Evolutionary conservation across 108 stramenopile species (phyloP), one percentile per base, ranked within the genome.

Genomic region (Bacterosira constricta): DNA sequence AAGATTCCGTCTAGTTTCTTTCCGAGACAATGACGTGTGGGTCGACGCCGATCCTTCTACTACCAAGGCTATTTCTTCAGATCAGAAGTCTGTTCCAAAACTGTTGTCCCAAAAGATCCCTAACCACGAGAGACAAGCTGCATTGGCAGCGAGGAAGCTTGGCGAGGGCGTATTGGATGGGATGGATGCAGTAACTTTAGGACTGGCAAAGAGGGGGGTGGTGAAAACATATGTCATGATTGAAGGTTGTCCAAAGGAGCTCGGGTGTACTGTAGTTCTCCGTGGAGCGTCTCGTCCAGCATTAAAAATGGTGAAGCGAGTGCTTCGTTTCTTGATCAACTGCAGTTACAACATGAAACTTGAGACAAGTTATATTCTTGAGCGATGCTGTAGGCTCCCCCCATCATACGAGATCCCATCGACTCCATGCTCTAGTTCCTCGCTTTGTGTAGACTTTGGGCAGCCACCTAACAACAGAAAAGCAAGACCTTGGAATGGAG

Each of bases 311-410:
- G 90, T 96, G 42, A 98, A 98, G 68, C 37, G 73, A 36, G 93
- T 97, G 12, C 73, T 96, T 45, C 83, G 85, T 18, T 94, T 97
- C 50, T 63, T 94, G 62, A 82, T 98, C 27, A 85, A 83, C 55
- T 85, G 85, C 15, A 95, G 96, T 2, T 98, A 98, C 87, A 96
- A 96, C 63, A 83, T 98, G 70, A 89, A 91, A 54, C 87, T 98
- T 15, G 98, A 98, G 80, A 90, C 92, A 11, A 83, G 88, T 41
- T 98, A 93, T 76, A 68, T 96, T 41, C 70, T 78, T 55, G 96
- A 97, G 63, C 91, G 98, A 51, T 80, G 89, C 64, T 94, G 86
- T 32, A 73, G 80, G 44, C 73, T 97, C 27, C 91, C 83, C 8
- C 72, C 66, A 6, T 66, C 66, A 1, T 91, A 76, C 55, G 60